A percentile compares a stretch with the other conserved stretches of the same genome.
These are phyloP conservation scores for Russula dissimulans DNA, from an alignment of 768 basidiomycete genomes.

Conservation along the genomic window DNA sequence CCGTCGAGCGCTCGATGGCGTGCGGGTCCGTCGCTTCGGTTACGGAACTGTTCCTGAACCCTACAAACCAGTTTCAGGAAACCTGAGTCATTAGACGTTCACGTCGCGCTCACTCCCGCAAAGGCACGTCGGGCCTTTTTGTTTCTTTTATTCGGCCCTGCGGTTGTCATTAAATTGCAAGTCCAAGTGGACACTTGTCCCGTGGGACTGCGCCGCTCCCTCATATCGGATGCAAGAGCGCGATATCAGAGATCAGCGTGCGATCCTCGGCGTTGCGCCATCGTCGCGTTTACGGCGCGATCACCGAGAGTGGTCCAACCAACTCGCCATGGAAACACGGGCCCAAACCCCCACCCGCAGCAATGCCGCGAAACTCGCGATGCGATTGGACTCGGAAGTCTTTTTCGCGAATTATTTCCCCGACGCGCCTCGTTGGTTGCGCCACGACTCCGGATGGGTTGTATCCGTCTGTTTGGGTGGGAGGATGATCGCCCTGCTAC, in stretches of 20 bases:
- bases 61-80: not conserved
- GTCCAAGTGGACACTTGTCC: not conserved
- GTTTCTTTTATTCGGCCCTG: not conserved
- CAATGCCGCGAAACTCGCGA: conserved; percentile 5
- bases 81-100: not conserved
- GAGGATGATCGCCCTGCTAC: conserved; percentile 2
- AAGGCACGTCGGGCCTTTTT: not conserved
- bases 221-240: conserved; percentile 2
- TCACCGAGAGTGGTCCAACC: conserved; percentile 9
- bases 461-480: not conserved
- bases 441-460: conserved; percentile 1
- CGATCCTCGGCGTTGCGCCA: conserved; percentile 12
- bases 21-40: conserved; percentile 4
- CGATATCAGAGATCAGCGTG: conserved; percentile 8
- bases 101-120: not conserved
- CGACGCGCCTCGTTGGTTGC: conserved; percentile 4
- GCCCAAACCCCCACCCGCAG: conserved; percentile 2
- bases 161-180: not conserved
- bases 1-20: conserved; percentile 13
- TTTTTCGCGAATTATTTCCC: not conserved
- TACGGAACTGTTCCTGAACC: conserved; percentile 13
- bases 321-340: conserved; percentile 16
- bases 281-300: conserved; percentile 13
- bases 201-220: conserved; percentile 2
- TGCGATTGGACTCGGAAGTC: conserved; percentile 1